Base-by-base conservation (phyloP, 2,329 filamentous ascomycete species). In the Verticillium zaregamsianum region DNA sequence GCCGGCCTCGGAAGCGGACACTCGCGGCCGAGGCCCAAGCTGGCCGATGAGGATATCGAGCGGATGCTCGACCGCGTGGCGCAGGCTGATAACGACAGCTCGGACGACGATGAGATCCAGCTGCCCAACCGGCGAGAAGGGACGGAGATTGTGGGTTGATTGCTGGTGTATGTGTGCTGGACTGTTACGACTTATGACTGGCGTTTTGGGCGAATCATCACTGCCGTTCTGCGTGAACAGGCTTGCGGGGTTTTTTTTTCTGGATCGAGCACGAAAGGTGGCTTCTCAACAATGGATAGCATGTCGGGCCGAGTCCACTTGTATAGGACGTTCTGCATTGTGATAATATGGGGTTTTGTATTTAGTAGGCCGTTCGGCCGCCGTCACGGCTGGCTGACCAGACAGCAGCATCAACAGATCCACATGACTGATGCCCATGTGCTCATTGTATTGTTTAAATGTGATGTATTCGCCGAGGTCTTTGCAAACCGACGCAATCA, bases 31-130 rank as follows among this genome's bases (percentile, higher is more conserved):
- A 70, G 80, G 67, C 70, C 76, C n/a, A 70, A 73, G 5, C 66
- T 86, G 45, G 76, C 76, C 2, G 83, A 86, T 40, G 82, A 83
- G 52, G 84, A 87, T 45, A 84, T 87, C 61, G 84, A 87, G 62
- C 76, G 79, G 40, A 85, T 87, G 81, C 73, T 87, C 49, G 84
- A 86, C 61, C 77, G 77, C 39, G 82, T 78, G 2, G 80, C 77
- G 2, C 81, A 79, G 2, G 80, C 80, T 28, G 76, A 73, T 35
- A 75, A 74, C n/a, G 81, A 81, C 55, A 79, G 82, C 61, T 85
- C 82, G 20, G 84, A 85, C 55, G 85, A 85, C 17, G 84, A 86
- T 33, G 84, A 86, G 68, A 87, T 87, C 61, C 73, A 79, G 58
- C 73, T 86, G 7, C 82, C 82, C 64, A 60, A 70, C 67, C 49